Evolutionary conservation across 768 basidiomycete species (phyloP).

Genomic region (Glaciozyma antarctica): DNA sequence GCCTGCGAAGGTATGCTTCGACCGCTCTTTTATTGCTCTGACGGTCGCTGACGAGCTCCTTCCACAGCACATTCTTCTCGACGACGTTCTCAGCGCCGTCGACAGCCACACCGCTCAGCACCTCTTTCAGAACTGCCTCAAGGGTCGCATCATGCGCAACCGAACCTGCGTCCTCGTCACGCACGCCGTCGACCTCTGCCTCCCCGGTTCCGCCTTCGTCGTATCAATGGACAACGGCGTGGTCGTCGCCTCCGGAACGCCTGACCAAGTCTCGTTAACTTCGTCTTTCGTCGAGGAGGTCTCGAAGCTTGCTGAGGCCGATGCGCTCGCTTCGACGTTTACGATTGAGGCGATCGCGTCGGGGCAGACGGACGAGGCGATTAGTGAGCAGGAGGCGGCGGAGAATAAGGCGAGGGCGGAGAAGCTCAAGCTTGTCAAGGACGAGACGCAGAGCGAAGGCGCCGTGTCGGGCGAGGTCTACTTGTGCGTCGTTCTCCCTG

Average conservation of each 20-base stretch:
- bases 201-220: slow-evolving; percentile 67
- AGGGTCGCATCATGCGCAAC: slow-evolving; percentile 64
- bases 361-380: slow-evolving; percentile 3
- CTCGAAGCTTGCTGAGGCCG: not conserved
- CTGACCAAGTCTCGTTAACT: slow-evolving; percentile 2
- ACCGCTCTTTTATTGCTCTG: not conserved
- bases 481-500: not conserved
- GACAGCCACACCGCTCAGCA: slow-evolving; percentile 69
- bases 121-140: slow-evolving; percentile 67
- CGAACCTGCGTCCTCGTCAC: slow-evolving; percentile 84
- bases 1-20: slow-evolving; percentile 48
- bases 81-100: slow-evolving; percentile 33
- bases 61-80: slow-evolving; percentile 18
- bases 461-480: not conserved
- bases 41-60: no score
- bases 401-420: slow-evolving; percentile 9
- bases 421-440: slow-evolving; percentile 28
- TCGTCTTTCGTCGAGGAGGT: not conserved
- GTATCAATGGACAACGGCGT: slow-evolving; percentile 26
- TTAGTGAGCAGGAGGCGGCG: slow-evolving; percentile 16
- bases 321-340: slow-evolving; percentile 14
- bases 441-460: slow-evolving; percentile 24
- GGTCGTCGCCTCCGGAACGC: slow-evolving; percentile 12
- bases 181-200: slow-evolving; percentile 83
- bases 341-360: slow-evolving; percentile 16